A percentile compares a stretch with the other conserved stretches of the same genome.
These are phyloP conservation scores for Pichia manshurica DNA, from an alignment of 805 yeast species.

Conservation along the genomic window DNA sequence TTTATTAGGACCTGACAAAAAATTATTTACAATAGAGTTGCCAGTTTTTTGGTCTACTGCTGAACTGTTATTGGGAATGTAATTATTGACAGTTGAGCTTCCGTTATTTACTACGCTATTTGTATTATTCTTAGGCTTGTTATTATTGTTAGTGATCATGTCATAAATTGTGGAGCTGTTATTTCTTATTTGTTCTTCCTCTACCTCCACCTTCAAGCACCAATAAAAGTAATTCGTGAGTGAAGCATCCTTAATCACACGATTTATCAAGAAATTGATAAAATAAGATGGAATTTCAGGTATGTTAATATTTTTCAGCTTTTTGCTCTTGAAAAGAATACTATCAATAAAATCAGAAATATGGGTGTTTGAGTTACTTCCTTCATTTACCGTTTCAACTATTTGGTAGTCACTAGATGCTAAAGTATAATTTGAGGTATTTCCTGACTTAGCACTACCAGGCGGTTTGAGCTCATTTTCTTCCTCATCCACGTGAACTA, in stretches of 20 bases:
- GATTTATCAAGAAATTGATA: conserved; percentile 67
- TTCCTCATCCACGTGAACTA: conserved; percentile 14
- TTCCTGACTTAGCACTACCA: conserved; percentile 8
- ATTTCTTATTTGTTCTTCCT: conserved; percentile 42
- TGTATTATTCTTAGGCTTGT: not conserved
- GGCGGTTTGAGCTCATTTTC: conserved; percentile 7
- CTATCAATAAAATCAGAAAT: conserved; percentile 23
- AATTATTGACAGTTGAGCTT: not conserved
- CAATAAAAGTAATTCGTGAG: conserved; percentile 85
- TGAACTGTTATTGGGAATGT: not conserved
- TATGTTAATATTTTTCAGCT: conserved; percentile 11
- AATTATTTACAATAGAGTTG: not conserved
- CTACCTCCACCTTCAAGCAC: conserved; percentile 85
- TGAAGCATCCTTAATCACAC: conserved; percentile 58
- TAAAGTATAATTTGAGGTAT: conserved; percentile 23
- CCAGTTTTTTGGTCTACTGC: not conserved
- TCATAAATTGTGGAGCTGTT: conserved; percentile 11
- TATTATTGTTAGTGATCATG: not conserved
- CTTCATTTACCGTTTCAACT: conserved; percentile 21
- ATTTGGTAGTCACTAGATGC: conserved; percentile 31
- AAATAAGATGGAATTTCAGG: conserved; percentile 46
- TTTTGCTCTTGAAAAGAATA: conserved; percentile 14
- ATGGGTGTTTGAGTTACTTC: conserved; percentile 18
- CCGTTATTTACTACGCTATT: not conserved
- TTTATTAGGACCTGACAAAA: not conserved